A percentile compares a stretch with the other conserved stretches of the same genome.
Conservation (phyloP, 1,284 basidiomycete genomes). For the Tilletia walkeri region DNA sequence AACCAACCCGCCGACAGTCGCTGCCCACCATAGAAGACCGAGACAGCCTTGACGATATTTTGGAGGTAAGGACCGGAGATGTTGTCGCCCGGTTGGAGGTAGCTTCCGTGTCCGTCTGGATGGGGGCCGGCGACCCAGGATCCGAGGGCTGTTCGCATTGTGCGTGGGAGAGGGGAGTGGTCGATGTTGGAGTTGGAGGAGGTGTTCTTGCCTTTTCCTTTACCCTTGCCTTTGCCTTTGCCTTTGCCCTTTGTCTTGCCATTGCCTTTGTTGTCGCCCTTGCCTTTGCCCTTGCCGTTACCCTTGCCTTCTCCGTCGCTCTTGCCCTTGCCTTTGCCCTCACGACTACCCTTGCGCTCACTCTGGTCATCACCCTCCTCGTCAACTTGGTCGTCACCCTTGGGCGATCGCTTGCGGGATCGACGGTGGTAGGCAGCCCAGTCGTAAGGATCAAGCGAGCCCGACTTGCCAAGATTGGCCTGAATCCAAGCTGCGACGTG, state of each 20-base stretch:
- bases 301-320: no score
- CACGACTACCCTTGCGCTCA: not conserved
- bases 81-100: slow-evolving; percentile 16
- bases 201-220: no score
- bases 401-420: not conserved
- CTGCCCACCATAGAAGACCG: slow-evolving; percentile 2
- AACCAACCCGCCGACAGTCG: not conserved
- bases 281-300: not conserved
- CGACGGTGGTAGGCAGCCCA: slow-evolving; percentile 10
- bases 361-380: not conserved
- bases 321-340: not conserved
- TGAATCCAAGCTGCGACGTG: slow-evolving; percentile 21
- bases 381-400: not conserved
- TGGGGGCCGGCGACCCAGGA: slow-evolving; percentile 18
- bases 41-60: not conserved
- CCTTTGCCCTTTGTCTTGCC: not conserved
- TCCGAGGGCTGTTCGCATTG: slow-evolving; percentile 8
- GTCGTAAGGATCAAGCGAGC: slow-evolving; percentile 18
- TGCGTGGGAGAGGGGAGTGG: not conserved
- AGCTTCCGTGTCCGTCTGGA: slow-evolving; percentile 1
- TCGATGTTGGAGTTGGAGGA: not conserved
- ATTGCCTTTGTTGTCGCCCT: not conserved
- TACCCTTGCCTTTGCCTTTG: not conserved
- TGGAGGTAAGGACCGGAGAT: slow-evolving; percentile 10
- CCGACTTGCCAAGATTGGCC: slow-evolving; percentile 12